Evolutionary conservation across 495 filamentous ascomycete species (phyloP), one percentile per base, ranked within the genome.

Genomic region (Penicillium mononematosum): DNA sequence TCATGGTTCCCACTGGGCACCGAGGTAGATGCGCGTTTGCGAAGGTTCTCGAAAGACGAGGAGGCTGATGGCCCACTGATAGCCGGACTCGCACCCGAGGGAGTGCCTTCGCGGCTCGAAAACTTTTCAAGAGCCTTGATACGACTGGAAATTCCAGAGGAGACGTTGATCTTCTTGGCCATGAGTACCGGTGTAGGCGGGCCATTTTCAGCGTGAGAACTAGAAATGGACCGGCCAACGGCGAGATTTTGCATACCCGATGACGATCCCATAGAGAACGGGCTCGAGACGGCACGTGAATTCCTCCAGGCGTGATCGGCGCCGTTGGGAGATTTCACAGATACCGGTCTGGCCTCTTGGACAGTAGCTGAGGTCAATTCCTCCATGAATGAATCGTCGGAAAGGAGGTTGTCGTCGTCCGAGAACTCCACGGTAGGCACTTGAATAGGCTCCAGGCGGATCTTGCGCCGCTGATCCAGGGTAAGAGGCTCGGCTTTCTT

Each of bases 351-450:
- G 24, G 92, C 91, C 73, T 96, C 83, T 67, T 96, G 83, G 17
- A 96, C 73, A 3, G 85, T 90, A 32, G 91, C 91, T 36, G 83
- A 88, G 59, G 88, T 88, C 50, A 96, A 76, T 76, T 96, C 91
- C 56, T 94, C 88, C 85, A 96, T 88, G 61, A 96, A 87, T 32
- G 86, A 90, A 70, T 96, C 91, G 69, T 95, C 90, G 7, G 89
- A 92, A 31, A 83, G 81, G 54, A 86, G 82, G 62, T 85, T 78
- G 45, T 81, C 83, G 62, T 85, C 82, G 59, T 87, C 81, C 3
- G 85, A 84, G 58, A 79, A 78, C 24, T 83, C 76, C 25, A 72
- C 76, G 22, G 81, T 83, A 42, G 72, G 77, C 0, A 79, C 70
- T 58, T 78, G 74, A 57, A 88, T 87, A 11, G 81, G 81, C 54